Percentiles rank a stretch among this genome's conserved stretches.
Evolutionary conservation across 768 basidiomycete genomes (phyloP).

Genomic region (Leccinum disarticulatum): DNA sequence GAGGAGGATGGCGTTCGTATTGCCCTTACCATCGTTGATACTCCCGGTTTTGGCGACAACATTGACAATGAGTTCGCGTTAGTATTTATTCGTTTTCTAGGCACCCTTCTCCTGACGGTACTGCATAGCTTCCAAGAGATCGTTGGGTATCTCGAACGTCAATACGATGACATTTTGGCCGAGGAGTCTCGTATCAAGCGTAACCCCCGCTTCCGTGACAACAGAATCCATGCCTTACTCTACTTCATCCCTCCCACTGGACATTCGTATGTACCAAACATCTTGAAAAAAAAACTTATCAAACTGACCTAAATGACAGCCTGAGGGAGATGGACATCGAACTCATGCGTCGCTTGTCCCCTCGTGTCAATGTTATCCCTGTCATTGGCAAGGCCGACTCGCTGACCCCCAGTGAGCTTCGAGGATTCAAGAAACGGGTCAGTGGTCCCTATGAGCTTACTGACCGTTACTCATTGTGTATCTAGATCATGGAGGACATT

Average conservation of each 20-base stretch:
- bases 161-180: conserved; percentile 98
- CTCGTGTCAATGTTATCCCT: conserved; percentile 98
- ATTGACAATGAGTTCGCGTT: conserved; percentile 99
- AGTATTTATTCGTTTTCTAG: conserved; percentile 34
- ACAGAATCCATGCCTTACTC: conserved; percentile 92
- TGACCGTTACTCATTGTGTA: conserved; percentile 2
- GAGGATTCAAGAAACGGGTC: conserved; percentile 93
- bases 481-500: conserved; percentile 98
- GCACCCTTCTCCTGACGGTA: conserved; percentile 7
- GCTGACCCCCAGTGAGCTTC: conserved; percentile 88
- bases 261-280: conserved; percentile 68
- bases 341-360: conserved; percentile 96
- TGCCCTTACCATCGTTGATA: conserved; percentile 96
- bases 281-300: background rate
- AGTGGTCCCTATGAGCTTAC: conserved; percentile 21
- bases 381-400: conserved; percentile 97
- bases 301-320: conserved; percentile 36
- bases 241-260: conserved; percentile 99
- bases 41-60: conserved; percentile 97
- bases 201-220: conserved; percentile 98
- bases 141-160: conserved; percentile 92
- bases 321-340: conserved; percentile 99
- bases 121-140: conserved; percentile 88
- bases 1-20: conserved; percentile 99
- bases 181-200: conserved; percentile 99